Evolutionary conservation across 768 basidiomycete genomes (phyloP).

Genomic region (Pulveroboletus sp.): DNA sequence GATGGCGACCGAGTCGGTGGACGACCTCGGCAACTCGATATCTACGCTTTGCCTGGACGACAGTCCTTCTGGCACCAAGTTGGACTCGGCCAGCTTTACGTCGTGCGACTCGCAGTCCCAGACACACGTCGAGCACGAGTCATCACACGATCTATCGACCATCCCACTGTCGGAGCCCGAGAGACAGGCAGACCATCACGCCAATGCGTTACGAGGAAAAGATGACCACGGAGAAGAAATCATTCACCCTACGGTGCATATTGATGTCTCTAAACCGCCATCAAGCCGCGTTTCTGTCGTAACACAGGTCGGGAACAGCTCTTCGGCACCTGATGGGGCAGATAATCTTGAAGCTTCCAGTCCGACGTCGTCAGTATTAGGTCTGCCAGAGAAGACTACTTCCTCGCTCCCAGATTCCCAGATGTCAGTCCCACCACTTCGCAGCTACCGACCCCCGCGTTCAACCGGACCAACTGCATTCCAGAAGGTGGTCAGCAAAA

Average conservation of each 20-base stretch:
- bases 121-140: conserved; percentile 14
- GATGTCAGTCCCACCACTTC: conserved; percentile 13
- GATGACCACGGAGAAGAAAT: conserved; percentile 6
- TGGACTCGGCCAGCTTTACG: conserved; percentile 12
- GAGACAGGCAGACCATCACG: not conserved
- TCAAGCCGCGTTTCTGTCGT: conserved; percentile 26
- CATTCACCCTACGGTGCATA: conserved; percentile 40
- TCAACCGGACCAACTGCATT: conserved; percentile 65
- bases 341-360: not conserved
- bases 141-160: conserved; percentile 18
- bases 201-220: not conserved
- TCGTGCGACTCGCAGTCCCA: conserved; percentile 22
- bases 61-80: conserved; percentile 15
- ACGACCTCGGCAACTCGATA: conserved; percentile 42
- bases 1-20: conserved; percentile 32
- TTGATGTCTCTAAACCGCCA: conserved; percentile 38
- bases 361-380: conserved; percentile 11
- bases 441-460: conserved; percentile 41
- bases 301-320: not conserved
- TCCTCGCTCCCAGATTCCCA: conserved; percentile 28
- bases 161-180: conserved; percentile 21
- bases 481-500: conserved; percentile 78
- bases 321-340: not conserved
- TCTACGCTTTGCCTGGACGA: conserved; percentile 56
- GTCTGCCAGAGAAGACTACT: conserved; percentile 23